Conservation (phyloP, 352 stramenopile species). For the Aphanomyces invadans region DNA sequence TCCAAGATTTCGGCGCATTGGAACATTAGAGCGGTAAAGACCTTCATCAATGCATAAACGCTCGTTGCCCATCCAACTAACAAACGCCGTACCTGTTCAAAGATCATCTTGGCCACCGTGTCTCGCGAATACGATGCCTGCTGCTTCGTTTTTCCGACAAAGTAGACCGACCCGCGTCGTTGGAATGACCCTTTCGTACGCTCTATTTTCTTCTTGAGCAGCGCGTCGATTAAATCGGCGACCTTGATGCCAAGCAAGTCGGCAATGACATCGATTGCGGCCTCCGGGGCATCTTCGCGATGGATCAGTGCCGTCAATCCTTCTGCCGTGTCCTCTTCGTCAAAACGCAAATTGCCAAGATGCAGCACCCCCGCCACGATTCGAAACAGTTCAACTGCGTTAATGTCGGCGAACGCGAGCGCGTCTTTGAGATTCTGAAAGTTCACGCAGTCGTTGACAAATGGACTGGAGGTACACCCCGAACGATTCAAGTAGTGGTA, state of each 20-base stretch:
- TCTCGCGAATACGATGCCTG: conserved; percentile 57
- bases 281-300: conserved; percentile 17
- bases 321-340: conserved; percentile 28
- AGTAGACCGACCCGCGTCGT: conserved; percentile 49
- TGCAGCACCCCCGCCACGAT: conserved; percentile 39
- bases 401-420: conserved; percentile 32
- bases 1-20: conserved; percentile 58
- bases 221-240: conserved; percentile 45
- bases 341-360: conserved; percentile 41
- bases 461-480: conserved; percentile 15
- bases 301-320: not conserved
- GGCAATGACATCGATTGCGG: conserved; percentile 34
- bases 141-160: conserved; percentile 31
- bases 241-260: conserved; percentile 48
- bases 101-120: conserved; percentile 80
- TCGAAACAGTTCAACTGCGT: conserved; percentile 30
- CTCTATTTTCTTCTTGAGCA: conserved; percentile 41
- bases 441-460: conserved; percentile 35
- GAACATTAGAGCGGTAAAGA: conserved; percentile 82
- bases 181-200: conserved; percentile 51
- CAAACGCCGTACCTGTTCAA: conserved; percentile 88
- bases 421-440: conserved; percentile 30
- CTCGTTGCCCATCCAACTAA: no score
- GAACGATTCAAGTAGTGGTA: conserved; percentile 24
- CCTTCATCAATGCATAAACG: no score